Evolutionary conservation across 148 eudicot species (phyloP).

Genomic region (Dysphania ambrosioides): DNA sequence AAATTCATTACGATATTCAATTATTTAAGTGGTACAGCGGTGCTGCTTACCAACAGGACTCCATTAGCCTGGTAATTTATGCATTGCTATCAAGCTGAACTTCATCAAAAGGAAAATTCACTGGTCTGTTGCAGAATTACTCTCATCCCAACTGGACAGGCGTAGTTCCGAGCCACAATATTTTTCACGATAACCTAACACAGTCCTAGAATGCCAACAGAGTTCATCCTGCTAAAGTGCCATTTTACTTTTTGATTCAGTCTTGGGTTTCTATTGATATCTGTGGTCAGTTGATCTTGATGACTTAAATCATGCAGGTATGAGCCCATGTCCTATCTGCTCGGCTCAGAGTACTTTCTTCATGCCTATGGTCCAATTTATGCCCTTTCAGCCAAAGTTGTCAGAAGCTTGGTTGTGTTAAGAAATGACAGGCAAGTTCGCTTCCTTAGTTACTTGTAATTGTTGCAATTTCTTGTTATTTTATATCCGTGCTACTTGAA

Average conservation of each 20-base stretch:
- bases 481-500: not conserved
- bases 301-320: conserved; percentile 57
- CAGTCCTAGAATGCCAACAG: not conserved
- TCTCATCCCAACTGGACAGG: not conserved
- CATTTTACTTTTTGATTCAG: too few species aligned
- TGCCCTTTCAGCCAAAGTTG: conserved; percentile 93
- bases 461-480: not conserved
- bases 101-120: not conserved
- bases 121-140: not conserved
- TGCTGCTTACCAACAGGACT: not conserved
- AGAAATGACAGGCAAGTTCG: conserved; percentile 76
- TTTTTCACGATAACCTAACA: not conserved
- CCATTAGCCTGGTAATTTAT: not conserved
- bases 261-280: not conserved
- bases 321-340: conserved; percentile 75
- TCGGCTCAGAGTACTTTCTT: conserved; percentile 89
- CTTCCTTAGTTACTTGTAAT: conserved; percentile 3
- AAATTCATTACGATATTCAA: too few species aligned
- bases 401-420: conserved; percentile 75
- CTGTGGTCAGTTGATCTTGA: not conserved
- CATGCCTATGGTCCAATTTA: too few species aligned
- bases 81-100: not conserved
- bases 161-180: not conserved
- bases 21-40: too few species aligned
- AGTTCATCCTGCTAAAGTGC: not conserved